Evolutionary conservation across 2,329 filamentous ascomycete genomes (phyloP), one percentile per base, ranked within the genome.

Genomic region (Neonectria hederae): DNA sequence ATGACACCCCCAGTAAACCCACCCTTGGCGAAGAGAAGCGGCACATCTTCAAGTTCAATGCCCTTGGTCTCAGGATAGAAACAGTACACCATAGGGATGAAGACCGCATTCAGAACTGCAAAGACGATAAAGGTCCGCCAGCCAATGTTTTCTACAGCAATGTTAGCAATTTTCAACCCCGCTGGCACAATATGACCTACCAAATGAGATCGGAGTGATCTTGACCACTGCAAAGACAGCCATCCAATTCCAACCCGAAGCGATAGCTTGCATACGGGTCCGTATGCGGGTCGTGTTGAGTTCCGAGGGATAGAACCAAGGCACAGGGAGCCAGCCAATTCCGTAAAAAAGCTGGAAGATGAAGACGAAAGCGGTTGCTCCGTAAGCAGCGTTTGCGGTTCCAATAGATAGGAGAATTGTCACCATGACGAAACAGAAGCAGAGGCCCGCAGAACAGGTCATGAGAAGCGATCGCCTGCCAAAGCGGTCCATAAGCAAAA

Each of bases 151-250:
- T 69, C 62, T 52, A 24, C 17, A 4, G 9, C 38, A 35, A 21
- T 26, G 42, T 58, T 35, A 54, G 54, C 14, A 9, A 24, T 10
- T 11, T 49, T 24, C 11, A 14, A 3, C n/a, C 30, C 28, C 11
- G 9, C 11, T 26, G 21, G 24, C n/a, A 9, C 22, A 14, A 30
- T 1, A 10, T 1, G 55, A 84, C 58, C 48, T 28, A 62, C 58
- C 77, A 10, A 90, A 80, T 43, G 93, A 92, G 77, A 92, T 92
- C 1, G 90, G 89, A 0, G 90, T 92, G 80, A 92, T 92, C 81
- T 93, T 93, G 0, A 87, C 86, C 68, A 87, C 62, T 4, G 64
- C 64, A 55, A 66, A 66, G 6, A 64, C 61, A 14, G 64, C 60
- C 64, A 66, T 66, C 64, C 54, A 66, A 28, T 64, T 58, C 61